These are phyloP conservation scores for Tricholoma sp. DNA, from an alignment of 768 basidiomycete genomes.

Conservation along the genomic window DNA sequence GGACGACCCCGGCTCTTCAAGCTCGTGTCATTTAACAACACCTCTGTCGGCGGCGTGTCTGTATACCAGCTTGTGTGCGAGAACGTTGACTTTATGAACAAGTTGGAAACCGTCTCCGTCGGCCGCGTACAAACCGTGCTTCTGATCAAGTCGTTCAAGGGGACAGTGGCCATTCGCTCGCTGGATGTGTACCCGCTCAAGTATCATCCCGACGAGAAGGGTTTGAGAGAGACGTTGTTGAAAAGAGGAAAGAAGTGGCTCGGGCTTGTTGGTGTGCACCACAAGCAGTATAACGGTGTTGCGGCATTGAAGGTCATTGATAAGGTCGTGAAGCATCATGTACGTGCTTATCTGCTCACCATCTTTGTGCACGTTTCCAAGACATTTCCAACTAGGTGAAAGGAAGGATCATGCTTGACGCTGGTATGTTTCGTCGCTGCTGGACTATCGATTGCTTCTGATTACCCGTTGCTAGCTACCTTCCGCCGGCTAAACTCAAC, in stretches of 20 bases:
- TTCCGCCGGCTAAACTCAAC: slow-evolving; percentile 51
- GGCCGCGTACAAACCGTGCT: slow-evolving; percentile 38
- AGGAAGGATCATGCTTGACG: slow-evolving; percentile 58
- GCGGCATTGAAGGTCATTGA: slow-evolving; percentile 33
- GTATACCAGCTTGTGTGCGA: slow-evolving; percentile 44
- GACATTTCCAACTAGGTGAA: slow-evolving; percentile 32
- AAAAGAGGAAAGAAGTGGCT: slow-evolving; percentile 57
- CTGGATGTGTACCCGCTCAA: slow-evolving; percentile 50
- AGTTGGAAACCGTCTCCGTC: slow-evolving; percentile 27
- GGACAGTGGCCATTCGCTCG: slow-evolving; percentile 44
- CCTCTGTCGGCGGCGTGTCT: slow-evolving; percentile 27
- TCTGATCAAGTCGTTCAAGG: slow-evolving; percentile 38
- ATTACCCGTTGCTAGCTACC: slow-evolving; percentile 23
- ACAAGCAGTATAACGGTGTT: slow-evolving; percentile 52
- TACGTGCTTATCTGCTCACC: slow-evolving; percentile 18
- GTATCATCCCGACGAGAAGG: slow-evolving; percentile 42
- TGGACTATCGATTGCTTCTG: background rate
- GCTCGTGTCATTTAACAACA: slow-evolving; percentile 35
- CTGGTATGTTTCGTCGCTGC: slow-evolving; percentile 27
- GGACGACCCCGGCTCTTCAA: slow-evolving; percentile 47
- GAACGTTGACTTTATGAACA: slow-evolving; percentile 47
- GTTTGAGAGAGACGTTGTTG: slow-evolving; percentile 34
- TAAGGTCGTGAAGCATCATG: slow-evolving; percentile 45
- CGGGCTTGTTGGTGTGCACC: slow-evolving; percentile 47
- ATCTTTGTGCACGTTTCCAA: background rate